A percentile compares a stretch with the other conserved stretches of the same genome.
Evolutionary conservation across 2,329 filamentous ascomycete species (phyloP).

Genomic region (Chaetomiaceae sp.): DNA sequence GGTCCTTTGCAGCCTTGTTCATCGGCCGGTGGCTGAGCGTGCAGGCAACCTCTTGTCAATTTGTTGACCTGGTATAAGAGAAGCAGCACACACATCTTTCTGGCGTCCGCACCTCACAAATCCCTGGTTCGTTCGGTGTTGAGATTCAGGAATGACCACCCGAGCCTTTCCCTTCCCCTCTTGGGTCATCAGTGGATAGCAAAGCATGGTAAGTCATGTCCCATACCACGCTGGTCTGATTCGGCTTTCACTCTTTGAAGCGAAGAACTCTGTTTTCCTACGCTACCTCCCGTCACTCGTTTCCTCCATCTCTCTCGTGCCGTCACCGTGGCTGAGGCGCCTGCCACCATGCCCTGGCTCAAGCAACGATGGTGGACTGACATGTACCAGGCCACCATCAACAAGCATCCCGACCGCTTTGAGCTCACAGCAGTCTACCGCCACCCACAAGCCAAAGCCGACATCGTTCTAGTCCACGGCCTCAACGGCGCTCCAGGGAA

Average conservation of each 20-base stretch:
- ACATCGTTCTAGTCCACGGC: constrained; percentile 66
- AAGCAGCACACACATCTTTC: background rate
- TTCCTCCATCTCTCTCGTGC: background rate
- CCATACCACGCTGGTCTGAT: no score
- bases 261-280: no score
- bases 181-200: constrained; percentile 8
- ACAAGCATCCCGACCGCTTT: constrained; percentile 47
- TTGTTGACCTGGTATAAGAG: constrained; percentile 11
- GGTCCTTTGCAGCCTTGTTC: background rate
- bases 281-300: no score
- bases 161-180: constrained; percentile 1
- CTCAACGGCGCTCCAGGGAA: constrained; percentile 59
- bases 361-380: background rate
- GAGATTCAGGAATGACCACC: no score
- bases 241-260: no score
- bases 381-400: constrained; percentile 39
- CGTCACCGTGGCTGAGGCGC: no score
- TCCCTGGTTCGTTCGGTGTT: constrained; percentile 13
- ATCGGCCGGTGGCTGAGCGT: constrained; percentile 2
- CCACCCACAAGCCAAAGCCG: constrained; percentile 53
- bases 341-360: no score
- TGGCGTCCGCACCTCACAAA: background rate
- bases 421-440: constrained; percentile 55
- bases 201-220: constrained; percentile 20
- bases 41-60: background rate